Percentiles rank a stretch among this genome's conserved stretches.
Evolutionary conservation across 2,329 filamentous ascomycete genomes (phyloP).

Genomic region (Paecilomyces dactylethromorphus): DNA sequence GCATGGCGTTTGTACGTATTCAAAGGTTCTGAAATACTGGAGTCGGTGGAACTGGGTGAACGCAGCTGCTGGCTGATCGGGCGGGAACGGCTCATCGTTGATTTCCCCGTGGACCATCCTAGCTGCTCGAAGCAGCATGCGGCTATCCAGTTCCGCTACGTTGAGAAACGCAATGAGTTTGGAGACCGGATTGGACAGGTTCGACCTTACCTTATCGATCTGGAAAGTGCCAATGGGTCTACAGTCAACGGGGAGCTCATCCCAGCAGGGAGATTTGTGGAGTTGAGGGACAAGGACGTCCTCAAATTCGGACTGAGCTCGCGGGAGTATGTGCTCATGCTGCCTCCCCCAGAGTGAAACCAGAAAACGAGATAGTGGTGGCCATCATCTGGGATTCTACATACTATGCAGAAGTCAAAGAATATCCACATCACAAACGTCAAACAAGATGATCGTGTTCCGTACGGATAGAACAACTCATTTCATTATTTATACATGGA

Average conservation of each 20-base stretch:
- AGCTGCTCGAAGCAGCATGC: constrained; percentile 95
- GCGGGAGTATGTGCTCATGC: constrained; percentile 93
- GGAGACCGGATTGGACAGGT: constrained; percentile 75
- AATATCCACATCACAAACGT: background rate
- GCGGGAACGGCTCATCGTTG: constrained; percentile 71
- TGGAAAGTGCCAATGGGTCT: constrained; percentile 91
- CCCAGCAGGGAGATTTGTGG: constrained; percentile 72
- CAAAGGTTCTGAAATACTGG: constrained; percentile 72
- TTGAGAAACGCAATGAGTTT: constrained; percentile 76
- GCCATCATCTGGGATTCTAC: background rate
- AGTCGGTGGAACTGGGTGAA: constrained; percentile 68
- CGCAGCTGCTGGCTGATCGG: constrained; percentile 90
- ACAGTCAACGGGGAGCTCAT: constrained; percentile 68
- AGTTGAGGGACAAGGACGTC: constrained; percentile 83
- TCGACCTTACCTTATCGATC: constrained; percentile 83
- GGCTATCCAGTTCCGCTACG: constrained; percentile 84
- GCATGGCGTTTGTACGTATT: constrained; percentile 91
- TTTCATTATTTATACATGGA: constrained; percentile 2
- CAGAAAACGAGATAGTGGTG: background rate
- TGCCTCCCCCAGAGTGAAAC: constrained; percentile 41
- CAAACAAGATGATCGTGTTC: background rate
- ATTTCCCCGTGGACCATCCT: constrained; percentile 79
- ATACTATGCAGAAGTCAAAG: background rate
- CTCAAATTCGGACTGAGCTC: constrained; percentile 81
- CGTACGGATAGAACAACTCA: background rate